Evolutionary conservation across 176 grass and related monocot species (phyloP), one percentile per base, ranked within the genome.

Genomic region (Saccharum officinarum): DNA sequence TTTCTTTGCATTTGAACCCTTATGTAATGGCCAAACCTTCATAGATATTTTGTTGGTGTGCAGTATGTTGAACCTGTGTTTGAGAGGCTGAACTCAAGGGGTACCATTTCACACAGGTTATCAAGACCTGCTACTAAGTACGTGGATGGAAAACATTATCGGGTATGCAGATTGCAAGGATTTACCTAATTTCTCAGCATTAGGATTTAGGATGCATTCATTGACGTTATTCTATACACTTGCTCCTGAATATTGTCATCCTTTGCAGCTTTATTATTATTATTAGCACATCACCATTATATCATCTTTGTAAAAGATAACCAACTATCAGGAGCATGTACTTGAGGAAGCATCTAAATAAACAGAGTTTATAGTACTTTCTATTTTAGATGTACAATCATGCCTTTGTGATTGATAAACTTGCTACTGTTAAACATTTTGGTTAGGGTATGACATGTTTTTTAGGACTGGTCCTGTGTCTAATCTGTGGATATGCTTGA

Each of bases 51-150:
- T 28, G 20, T 72, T 54, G 67, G 36, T 93, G 30, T 89, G 78
- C 80, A 98, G 96, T 95, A 83, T 84, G 93, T 98, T 82, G 96
- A 98, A 33, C 96, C 93, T 87, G 88, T 98, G 37, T 23, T 98
- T 73, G 93, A 98, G 22, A 95, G 96, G 66, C 73, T 95, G 83
- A 90, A 98, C 74, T 69, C 89, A 84, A 92, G 81, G 50, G 89
- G 86, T 88, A 80, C 9, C 61, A 90, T 98, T 70, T 67, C 57
- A 46, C 75, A 84, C 83, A 95, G 89, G 71, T 80, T 98, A 71
- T 94, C 96, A 71, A 93, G 93, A 82, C 89, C 93, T 73, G 93
- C 89, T 67, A 98, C 96, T 64, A 98, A 92, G 69, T 98, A 98
- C 75, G 60, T 87, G 65, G 76, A 94, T 83, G 96, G 96, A 73